A percentile compares a stretch with the other conserved stretches of the same genome.
Conservation (phyloP, 2,329 filamentous ascomycete species). For the Colletotrichum endophyticum region DNA sequence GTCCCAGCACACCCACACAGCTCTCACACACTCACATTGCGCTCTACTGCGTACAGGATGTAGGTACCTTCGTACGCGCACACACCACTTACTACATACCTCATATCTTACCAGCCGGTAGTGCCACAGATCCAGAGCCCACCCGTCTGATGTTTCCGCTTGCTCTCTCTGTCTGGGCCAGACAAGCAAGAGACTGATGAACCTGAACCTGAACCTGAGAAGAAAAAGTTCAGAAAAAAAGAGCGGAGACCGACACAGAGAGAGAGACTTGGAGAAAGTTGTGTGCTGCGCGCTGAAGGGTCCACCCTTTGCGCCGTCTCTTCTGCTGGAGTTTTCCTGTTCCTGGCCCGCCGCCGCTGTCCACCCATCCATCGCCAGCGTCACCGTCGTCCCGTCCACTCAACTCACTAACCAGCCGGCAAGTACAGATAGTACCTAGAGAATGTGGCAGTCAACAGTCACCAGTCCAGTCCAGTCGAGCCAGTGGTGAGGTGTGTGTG, state of each 20-base stretch:
- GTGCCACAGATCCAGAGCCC: background rate
- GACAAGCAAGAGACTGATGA: conserved; percentile 34
- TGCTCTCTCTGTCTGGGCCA: conserved; percentile 36
- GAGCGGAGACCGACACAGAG: background rate
- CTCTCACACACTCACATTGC: background rate
- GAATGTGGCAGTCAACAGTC: background rate
- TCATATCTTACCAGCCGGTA: background rate
- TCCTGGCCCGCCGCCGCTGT: conserved; percentile 29
- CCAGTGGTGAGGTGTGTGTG: background rate
- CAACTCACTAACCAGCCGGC: background rate
- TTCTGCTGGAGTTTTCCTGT: conserved; percentile 30
- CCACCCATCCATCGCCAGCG: conserved; percentile 12
- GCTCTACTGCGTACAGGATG: background rate
- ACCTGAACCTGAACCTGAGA: conserved; percentile 31
- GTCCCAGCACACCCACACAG: background rate
- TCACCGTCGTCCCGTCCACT: background rate
- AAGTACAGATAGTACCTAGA: background rate
- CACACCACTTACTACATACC: background rate
- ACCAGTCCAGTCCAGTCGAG: background rate
- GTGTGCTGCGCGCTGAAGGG: background rate
- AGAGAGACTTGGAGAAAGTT: background rate
- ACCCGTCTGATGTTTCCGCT: conserved; percentile 45
- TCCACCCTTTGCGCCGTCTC: conserved; percentile 28
- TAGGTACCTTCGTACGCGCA: background rate
- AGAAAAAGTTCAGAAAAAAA: conserved; percentile 29